A percentile compares a stretch with the other conserved stretches of the same genome.
These are phyloP conservation scores for Rhodomyrtus tomentosa DNA, from an alignment of 345 rosid genomes.

Conservation along the genomic window DNA sequence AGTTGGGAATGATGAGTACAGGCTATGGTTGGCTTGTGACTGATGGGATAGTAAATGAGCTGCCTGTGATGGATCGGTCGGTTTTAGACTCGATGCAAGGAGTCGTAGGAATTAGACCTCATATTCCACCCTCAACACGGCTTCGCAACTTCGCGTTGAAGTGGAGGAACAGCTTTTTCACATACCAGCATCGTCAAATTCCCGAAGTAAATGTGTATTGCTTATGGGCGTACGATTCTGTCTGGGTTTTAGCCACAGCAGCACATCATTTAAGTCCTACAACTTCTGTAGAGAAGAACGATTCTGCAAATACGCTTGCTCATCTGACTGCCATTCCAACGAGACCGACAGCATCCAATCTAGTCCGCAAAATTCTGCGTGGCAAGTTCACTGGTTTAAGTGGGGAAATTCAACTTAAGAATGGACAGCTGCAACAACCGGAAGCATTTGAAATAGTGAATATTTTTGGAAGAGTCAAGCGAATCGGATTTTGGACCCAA, in stretches of 20 bases:
- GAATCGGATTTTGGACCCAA: conserved; percentile 26
- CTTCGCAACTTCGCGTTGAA: not conserved
- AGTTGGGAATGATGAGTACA: not conserved
- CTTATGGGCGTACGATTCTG: conserved; percentile 31
- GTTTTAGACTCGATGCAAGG: not conserved
- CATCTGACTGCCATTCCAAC: conserved; percentile 5
- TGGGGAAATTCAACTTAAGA: conserved; percentile 16
- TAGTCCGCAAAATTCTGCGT: conserved; percentile 2
- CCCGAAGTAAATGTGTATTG: conserved; percentile 1
- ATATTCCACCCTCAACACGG: not conserved
- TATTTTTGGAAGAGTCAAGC: conserved; percentile 11
- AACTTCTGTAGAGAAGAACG: not conserved
- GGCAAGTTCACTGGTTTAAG: conserved; percentile 16
- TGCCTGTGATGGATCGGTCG: not conserved
- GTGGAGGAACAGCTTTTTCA: not conserved
- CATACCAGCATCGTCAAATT: not conserved
- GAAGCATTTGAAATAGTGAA: conserved; percentile 20
- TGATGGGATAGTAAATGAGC: not conserved
- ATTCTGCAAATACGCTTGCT: not conserved
- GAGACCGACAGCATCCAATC: conserved; percentile 10
- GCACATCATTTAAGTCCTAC: not conserved
- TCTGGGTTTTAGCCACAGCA: conserved; percentile 24
- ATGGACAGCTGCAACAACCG: conserved; percentile 17
- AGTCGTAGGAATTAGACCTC: not conserved
- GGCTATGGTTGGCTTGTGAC: not conserved